These are phyloP conservation scores for Pseudocercospora musae DNA, from an alignment of 2,329 filamentous ascomycete genomes.

Conservation along the genomic window DNA sequence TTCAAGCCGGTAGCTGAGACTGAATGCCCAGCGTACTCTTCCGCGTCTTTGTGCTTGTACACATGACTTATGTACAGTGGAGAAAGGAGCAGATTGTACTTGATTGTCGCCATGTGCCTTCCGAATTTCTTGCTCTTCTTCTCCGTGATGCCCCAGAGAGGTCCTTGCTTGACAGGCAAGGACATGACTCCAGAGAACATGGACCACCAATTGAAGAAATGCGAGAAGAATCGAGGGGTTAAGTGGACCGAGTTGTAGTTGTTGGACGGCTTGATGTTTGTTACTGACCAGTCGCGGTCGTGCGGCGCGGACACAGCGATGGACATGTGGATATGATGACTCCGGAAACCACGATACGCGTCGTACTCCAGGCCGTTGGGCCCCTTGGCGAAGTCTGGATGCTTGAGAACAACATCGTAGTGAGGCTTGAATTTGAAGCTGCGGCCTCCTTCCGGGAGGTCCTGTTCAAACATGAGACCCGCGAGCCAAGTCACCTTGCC, in stretches of 20 bases:
- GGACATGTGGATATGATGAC: slow-evolving; percentile 93
- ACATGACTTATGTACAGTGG: slow-evolving; percentile 94
- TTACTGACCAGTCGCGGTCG: slow-evolving; percentile 79
- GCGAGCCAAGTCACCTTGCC: slow-evolving; percentile 92
- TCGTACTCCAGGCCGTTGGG: slow-evolving; percentile 64
- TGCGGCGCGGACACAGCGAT: slow-evolving; percentile 84
- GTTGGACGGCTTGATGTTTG: slow-evolving; percentile 69
- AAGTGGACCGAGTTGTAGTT: slow-evolving; percentile 98
- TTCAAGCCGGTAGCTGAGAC: slow-evolving; percentile 96
- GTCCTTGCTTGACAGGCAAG: slow-evolving; percentile 86
- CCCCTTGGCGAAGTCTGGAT: slow-evolving; percentile 68
- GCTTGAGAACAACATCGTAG: slow-evolving; percentile 83
- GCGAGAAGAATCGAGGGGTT: slow-evolving; percentile 92
- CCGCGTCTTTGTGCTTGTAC: slow-evolving; percentile 95
- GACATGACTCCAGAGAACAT: slow-evolving; percentile 95
- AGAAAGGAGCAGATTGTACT: slow-evolving; percentile 90
- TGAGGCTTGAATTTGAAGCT: slow-evolving; percentile 90
- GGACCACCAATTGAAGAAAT: slow-evolving; percentile 98
- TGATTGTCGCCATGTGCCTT: slow-evolving; percentile 94
- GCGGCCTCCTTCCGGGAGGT: slow-evolving; percentile 66
- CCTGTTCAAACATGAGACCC: slow-evolving; percentile 87
- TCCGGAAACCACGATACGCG: slow-evolving; percentile 94
- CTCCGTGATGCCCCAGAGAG: slow-evolving; percentile 84
- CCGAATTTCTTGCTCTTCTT: slow-evolving; percentile 99
- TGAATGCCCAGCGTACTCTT: slow-evolving; percentile 73